Evolutionary conservation across 2,329 filamentous ascomycete genomes (phyloP).

Genomic region (Hypoxylon sp.): DNA sequence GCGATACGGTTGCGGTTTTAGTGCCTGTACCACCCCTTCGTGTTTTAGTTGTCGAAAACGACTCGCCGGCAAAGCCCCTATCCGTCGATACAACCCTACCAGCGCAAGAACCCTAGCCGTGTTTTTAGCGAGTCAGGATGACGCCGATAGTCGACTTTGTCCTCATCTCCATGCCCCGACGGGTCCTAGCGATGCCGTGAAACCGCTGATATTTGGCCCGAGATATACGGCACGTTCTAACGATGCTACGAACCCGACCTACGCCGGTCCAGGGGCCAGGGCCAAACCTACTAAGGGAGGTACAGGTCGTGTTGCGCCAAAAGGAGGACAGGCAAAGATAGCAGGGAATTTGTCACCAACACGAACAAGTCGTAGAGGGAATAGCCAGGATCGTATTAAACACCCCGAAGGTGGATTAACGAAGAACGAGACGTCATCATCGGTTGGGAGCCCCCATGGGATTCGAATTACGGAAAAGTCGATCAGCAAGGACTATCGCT

Average conservation of each 20-base stretch:
- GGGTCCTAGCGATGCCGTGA: slow-evolving; percentile 62
- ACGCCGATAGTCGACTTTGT: slow-evolving; percentile 80
- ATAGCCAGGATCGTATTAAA: slow-evolving; percentile 9
- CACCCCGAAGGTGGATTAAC: slow-evolving; percentile 19
- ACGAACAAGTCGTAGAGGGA: slow-evolving; percentile 12
- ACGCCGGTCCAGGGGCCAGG: slow-evolving; percentile 15
- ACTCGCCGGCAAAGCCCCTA: slow-evolving; percentile 75
- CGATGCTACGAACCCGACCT: slow-evolving; percentile 36
- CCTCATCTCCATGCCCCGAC: slow-evolving; percentile 62
- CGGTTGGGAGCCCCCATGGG: slow-evolving; percentile 35
- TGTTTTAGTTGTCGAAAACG: slow-evolving; percentile 85
- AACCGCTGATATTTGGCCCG: slow-evolving; percentile 63
- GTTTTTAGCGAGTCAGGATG: slow-evolving; percentile 84
- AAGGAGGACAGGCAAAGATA: slow-evolving; percentile 17
- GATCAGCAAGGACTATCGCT: slow-evolving; percentile 69
- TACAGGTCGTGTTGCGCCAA: slow-evolving; percentile 10
- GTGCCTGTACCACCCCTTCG: slow-evolving; percentile 79
- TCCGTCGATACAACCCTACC: slow-evolving; percentile 83
- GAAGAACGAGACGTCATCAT: slow-evolving; percentile 16
- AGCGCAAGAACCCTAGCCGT: slow-evolving; percentile 87
- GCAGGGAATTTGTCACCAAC: slow-evolving; percentile 1
- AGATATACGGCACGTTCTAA: slow-evolving; percentile 51
- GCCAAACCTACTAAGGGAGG: slow-evolving; percentile 17
- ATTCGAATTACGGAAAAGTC: slow-evolving; percentile 64
- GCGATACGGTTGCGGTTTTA: slow-evolving; percentile 81